phyloP scores from a whole-genome alignment of 2,329 filamentous ascomycete species.

The Ophiosphaerella narmari region DNA sequence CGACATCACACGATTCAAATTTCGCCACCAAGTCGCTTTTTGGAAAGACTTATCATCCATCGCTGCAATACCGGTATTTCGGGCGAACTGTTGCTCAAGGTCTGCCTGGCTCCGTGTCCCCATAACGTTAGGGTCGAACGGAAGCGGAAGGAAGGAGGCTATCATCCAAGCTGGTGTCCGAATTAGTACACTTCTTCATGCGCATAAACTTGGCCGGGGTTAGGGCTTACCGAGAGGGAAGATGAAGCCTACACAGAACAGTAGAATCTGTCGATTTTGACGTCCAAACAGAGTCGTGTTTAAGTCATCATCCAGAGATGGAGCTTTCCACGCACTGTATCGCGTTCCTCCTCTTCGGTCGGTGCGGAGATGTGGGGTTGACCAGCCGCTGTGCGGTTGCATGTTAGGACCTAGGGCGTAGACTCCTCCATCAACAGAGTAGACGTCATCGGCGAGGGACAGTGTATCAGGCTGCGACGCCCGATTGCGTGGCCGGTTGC shows the following conservation, averaged over 20 bases:
- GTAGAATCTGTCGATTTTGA: constrained; percentile 73
- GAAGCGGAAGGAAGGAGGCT: constrained; percentile 74
- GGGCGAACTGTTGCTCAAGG: constrained; percentile 51
- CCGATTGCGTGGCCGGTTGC: constrained; percentile 43
- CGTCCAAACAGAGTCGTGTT: constrained; percentile 66
- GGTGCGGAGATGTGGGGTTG: constrained; percentile 43
- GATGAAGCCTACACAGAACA: constrained; percentile 78
- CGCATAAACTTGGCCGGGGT: constrained; percentile 9
- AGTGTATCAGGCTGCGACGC: constrained; percentile 36
- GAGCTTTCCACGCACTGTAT: constrained; percentile 72
- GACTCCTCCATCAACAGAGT: constrained; percentile 34
- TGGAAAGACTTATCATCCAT: constrained; percentile 57
- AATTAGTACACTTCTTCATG: constrained; percentile 21
- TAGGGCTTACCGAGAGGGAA: constrained; percentile 62
- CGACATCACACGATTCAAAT: constrained; percentile 65
- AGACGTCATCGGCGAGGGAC: constrained; percentile 31
- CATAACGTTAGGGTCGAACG: constrained; percentile 58
- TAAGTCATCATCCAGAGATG: constrained; percentile 68
- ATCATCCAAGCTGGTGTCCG: constrained; percentile 72
- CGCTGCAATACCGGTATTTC: constrained; percentile 44
- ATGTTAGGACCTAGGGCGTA: constrained; percentile 35
- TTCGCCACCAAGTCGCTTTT: constrained; percentile 69
- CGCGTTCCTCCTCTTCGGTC: constrained; percentile 53
- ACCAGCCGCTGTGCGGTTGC: constrained; percentile 31
- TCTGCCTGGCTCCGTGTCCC: constrained; percentile 41